Base-by-base conservation (phyloP, 257 asterid genomes). In the Solanum rostratum region DNA sequence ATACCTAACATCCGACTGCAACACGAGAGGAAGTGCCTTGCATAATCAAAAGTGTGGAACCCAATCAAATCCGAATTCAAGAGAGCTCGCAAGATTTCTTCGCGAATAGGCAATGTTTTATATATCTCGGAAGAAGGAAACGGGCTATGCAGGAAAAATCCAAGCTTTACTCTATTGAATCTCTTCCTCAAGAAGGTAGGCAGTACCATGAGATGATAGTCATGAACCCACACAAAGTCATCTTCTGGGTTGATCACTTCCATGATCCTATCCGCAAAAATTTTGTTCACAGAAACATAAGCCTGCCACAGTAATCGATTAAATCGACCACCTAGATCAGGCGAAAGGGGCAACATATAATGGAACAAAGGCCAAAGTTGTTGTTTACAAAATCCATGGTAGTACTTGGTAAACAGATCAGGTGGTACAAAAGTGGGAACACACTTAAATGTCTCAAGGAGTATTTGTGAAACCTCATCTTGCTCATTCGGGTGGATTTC, bases 211-310 rank as follows among this genome's bases (percentile, higher is more conserved):
- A 94, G 86, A 88, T 94, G 98, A 87, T 94, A 94, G 85, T 94
- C 98, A 81, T 94, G 97, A 70, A 94, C 86, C 98, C 98, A 94
- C 10, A 94, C 98, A 84, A 86, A 94, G 84, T 94, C 98, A 59
- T 94, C 98, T 78, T 94, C 98, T 1, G 98, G 98, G 53, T 92
- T 94, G 70, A 94, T 94, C 85, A 94, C 98, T 86, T 94, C 98
- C 98, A 94, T 93, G 70, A 95, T 95, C 84, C 97, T 89, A 84
- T 95, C 98, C 0, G 98, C 98, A 41, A 95, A 95, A 49, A 92
- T 93, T 91, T 95, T 95, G 90, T 95, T 95, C 46, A 95, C 98
- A 2, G 98, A 95, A 1, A 95, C 98, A 65, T 95, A 95, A 1
- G 97, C 98, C 83, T 95, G 98, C 98, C 98, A 95, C 45, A 92